phyloP scores from a whole-genome alignment of 495 filamentous ascomycete genomes.

The Xylaria acuta region DNA sequence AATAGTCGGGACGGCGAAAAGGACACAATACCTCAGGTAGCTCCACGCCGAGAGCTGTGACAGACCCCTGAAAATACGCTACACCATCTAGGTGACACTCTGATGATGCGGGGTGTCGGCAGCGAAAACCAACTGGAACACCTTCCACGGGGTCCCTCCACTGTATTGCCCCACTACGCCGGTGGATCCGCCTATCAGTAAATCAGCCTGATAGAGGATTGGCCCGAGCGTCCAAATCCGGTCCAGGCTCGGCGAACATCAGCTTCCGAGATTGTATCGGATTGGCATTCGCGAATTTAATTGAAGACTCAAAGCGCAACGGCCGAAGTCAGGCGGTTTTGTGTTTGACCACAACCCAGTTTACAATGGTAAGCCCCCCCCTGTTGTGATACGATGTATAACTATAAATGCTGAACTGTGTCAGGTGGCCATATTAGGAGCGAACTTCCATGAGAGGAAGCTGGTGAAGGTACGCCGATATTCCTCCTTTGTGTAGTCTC shows the following conservation, averaged over 20 bases:
- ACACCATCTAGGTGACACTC: neutral
- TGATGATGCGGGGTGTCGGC: slow-evolving; percentile 21
- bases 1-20: slow-evolving; percentile 18
- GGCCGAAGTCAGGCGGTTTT: slow-evolving; percentile 1
- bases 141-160: slow-evolving; percentile 5
- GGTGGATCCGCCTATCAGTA: slow-evolving; percentile 1
- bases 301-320: slow-evolving; percentile 1
- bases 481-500: neutral
- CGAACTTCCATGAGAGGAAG: slow-evolving; percentile 82
- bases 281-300: neutral
- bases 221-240: slow-evolving; percentile 13
- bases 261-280: slow-evolving; percentile 14
- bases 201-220: slow-evolving; percentile 26
- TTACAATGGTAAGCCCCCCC: slow-evolving; percentile 18
- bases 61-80: slow-evolving; percentile 22
- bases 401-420: neutral
- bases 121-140: neutral
- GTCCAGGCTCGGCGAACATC: slow-evolving; percentile 4
- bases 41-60: slow-evolving; percentile 17
- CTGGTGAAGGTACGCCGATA: slow-evolving; percentile 71
- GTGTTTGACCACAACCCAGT: neutral
- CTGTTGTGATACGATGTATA: neutral
- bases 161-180: neutral
- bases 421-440: slow-evolving; percentile 83
- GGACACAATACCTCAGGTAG: slow-evolving; percentile 22